These are phyloP conservation scores for Gleditsia sinensis DNA, from an alignment of 306 rosid genomes.

Conservation along the genomic window DNA sequence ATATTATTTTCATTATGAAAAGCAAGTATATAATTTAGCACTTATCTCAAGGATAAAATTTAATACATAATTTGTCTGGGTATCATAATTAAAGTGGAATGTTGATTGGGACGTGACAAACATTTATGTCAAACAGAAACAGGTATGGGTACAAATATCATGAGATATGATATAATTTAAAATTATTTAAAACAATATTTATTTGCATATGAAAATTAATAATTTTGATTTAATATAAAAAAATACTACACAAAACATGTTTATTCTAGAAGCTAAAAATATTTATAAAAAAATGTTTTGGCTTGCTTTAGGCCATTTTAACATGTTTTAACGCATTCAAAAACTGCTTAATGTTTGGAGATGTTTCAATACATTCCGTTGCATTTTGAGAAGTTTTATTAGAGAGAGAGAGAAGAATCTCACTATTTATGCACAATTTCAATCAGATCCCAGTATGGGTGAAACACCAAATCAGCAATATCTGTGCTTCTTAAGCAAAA, in stretches of 20 bases:
- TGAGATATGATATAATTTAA: too few relatives aligned
- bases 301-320: neutral
- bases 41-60: conserved; percentile 11
- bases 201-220: too few relatives aligned
- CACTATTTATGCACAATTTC: neutral
- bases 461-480: too few relatives aligned
- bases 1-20: conserved; percentile 1
- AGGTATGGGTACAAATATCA: too few relatives aligned
- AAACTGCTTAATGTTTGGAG: too few relatives aligned
- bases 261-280: neutral
- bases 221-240: neutral
- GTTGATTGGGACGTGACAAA: neutral
- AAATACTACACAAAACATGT: neutral
- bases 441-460: too few relatives aligned
- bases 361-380: neutral
- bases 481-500: too few relatives aligned
- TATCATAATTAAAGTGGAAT: neutral
- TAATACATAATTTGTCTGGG: neutral
- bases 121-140: neutral
- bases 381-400: conserved; percentile 9
- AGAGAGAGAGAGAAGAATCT: neutral
- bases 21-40: neutral
- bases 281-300: neutral
- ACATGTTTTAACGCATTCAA: too few relatives aligned
- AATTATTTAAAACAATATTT: too few relatives aligned